A percentile compares a stretch with the other conserved stretches of the same genome.
Conservation (phyloP, 2,329 filamentous ascomycete species). For the Blastomyces emzantsi region DNA sequence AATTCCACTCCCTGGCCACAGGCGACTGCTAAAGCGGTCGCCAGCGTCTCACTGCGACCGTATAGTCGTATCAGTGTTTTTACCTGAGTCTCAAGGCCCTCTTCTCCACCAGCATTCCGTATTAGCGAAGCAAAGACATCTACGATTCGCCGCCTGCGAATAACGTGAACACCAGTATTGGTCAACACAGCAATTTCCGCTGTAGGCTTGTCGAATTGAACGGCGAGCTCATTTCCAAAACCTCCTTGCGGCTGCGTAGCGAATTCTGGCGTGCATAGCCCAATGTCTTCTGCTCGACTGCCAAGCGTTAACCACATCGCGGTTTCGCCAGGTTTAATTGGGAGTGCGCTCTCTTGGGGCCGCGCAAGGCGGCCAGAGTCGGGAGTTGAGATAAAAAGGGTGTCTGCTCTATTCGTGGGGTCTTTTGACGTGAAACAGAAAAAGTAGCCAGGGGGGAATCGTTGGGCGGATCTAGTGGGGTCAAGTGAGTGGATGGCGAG, state of each 20-base stretch:
- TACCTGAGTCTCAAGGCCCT: slow-evolving; percentile 72
- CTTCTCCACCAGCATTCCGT: slow-evolving; percentile 57
- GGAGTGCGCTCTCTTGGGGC: slow-evolving; percentile 43
- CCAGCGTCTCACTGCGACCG: slow-evolving; percentile 78
- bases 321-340: slow-evolving; percentile 62
- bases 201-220: slow-evolving; percentile 80
- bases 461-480: slow-evolving; percentile 33
- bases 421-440: slow-evolving; percentile 67
- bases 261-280: slow-evolving; percentile 63
- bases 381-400: slow-evolving; percentile 74
- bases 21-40: slow-evolving; percentile 84
- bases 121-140: slow-evolving; percentile 85
- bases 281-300: slow-evolving; percentile 67
- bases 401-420: slow-evolving; percentile 51
- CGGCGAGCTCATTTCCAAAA: slow-evolving; percentile 89
- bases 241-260: slow-evolving; percentile 60
- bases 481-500: slow-evolving; percentile 38
- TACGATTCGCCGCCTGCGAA: slow-evolving; percentile 74
- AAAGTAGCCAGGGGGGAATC: slow-evolving; percentile 84
- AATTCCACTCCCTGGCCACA: slow-evolving; percentile 87
- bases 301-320: slow-evolving; percentile 70
- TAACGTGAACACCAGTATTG: slow-evolving; percentile 78
- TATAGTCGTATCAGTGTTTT: slow-evolving; percentile 78
- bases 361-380: slow-evolving; percentile 76
- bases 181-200: slow-evolving; percentile 87